Base-by-base conservation (phyloP, 2,329 filamentous ascomycete species). In the Aspergillus sp. region DNA sequence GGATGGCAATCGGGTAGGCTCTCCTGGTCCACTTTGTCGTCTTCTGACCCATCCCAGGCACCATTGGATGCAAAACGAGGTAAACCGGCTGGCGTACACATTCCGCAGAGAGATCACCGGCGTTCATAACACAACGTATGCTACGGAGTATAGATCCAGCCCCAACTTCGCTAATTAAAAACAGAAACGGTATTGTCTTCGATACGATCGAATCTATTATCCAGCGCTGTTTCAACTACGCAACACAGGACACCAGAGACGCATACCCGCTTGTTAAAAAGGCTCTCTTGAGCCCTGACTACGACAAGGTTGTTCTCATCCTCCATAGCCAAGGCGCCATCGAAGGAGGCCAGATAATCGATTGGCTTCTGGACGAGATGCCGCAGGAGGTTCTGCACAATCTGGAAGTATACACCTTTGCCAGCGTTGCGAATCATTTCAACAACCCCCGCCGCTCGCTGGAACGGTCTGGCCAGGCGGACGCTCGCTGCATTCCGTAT, bases 321-420 rank as follows among this genome's bases (percentile, higher is more conserved):
- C 63, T 82, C 24, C 84, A 91, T 55, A 83, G 78, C 1, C 84
- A 89, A 54, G 84, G 84, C 3, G 82, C 72, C 10, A 83, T 89
- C 31, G 77, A 85, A 49, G 79, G 78, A 2, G 72, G 80, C 3
- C 61, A 86, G 34, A 76, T 84, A 4, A 58, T 88, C 5, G 83
- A 91, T 58, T 84, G 82, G 79, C 67, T 89, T 2, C 65, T 86
- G 1, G 75, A 80, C 41, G 82, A 86, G 49, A 59, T 85, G 8
- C 73, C 80, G 0, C 74, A 78, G 36, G 70, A 79, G 40, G 60
- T 80, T 3, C 62, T 86, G 4, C 58, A 66, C 2, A 82, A 85
- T 45, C 67, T 86, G 0, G 82, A 89, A 55, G 72, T 89, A 8
- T 72, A 71, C 55, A 88, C 82, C 0, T 89, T 89, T 52, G 83